phyloP scores from a whole-genome alignment of 2,329 filamentous ascomycete species.

The Lecanicillium sp. region DNA sequence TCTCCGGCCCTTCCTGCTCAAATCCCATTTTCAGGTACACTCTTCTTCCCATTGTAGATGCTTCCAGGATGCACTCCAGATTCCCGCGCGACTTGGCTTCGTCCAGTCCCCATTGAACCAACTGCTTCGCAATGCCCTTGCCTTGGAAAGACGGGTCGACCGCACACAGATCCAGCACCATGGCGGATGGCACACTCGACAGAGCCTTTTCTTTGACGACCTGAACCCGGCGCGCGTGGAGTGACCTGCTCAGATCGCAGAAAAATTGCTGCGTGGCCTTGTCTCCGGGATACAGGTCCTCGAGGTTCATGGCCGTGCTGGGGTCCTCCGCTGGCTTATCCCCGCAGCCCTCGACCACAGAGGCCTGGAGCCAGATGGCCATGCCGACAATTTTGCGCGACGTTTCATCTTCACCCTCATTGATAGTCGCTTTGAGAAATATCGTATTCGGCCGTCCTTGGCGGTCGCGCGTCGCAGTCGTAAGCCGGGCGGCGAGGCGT shows the following conservation, averaged over 20 bases:
- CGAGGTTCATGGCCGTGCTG: slow-evolving; percentile 19
- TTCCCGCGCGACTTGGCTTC: slow-evolving; percentile 31
- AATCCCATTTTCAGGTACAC: slow-evolving; percentile 41
- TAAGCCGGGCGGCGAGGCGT: slow-evolving; percentile 34
- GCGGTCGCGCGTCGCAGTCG: slow-evolving; percentile 26
- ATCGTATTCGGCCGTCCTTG: slow-evolving; percentile 40
- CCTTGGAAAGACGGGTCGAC: slow-evolving; percentile 48
- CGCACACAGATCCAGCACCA: slow-evolving; percentile 42
- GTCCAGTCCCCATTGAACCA: slow-evolving; percentile 41
- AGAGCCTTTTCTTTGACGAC: slow-evolving; percentile 31
- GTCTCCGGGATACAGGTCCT: slow-evolving; percentile 33
- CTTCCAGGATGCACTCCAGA: slow-evolving; percentile 36
- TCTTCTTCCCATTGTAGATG: slow-evolving; percentile 38
- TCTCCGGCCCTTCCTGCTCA: slow-evolving; percentile 28
- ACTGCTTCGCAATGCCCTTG: slow-evolving; percentile 32
- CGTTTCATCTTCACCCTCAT: slow-evolving; percentile 19
- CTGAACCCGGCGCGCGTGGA: slow-evolving; percentile 35
- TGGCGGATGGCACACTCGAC: slow-evolving; percentile 32
- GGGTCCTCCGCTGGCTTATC: slow-evolving; percentile 28
- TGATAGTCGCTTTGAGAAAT: slow-evolving; percentile 46
- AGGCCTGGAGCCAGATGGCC: slow-evolving; percentile 48
- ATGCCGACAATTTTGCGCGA: slow-evolving; percentile 34
- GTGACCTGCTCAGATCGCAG: slow-evolving; percentile 32
- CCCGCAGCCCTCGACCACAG: slow-evolving; percentile 39
- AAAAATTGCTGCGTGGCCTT: slow-evolving; percentile 37